A percentile compares a stretch with the other conserved stretches of the same genome.
These are phyloP conservation scores for Staphylotrichum longicolle DNA, from an alignment of 495 filamentous ascomycete genomes.

Conservation along the genomic window DNA sequence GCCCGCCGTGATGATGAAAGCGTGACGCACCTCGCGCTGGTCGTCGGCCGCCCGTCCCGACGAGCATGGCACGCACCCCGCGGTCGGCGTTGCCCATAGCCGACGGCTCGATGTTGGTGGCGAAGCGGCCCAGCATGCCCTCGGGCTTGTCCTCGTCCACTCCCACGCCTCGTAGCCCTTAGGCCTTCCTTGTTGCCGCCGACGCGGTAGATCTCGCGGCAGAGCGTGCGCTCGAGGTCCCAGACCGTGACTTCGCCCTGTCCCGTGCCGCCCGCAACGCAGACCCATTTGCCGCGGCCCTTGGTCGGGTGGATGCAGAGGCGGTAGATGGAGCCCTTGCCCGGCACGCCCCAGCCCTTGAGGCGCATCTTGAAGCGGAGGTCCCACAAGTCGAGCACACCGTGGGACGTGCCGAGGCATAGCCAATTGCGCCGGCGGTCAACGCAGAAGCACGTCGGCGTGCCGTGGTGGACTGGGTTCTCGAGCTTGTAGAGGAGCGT, in stretches of 20 bases:
- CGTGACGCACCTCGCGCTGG: constrained; percentile 55
- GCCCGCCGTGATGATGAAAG: constrained; percentile 81
- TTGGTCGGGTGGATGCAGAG: constrained; percentile 74
- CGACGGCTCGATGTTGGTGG: constrained; percentile 62
- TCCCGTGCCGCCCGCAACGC: constrained; percentile 82
- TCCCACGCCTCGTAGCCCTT: constrained; percentile 83
- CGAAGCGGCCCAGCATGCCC: constrained; percentile 85
- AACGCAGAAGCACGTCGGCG: constrained; percentile 87
- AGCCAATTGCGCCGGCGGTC: constrained; percentile 86
- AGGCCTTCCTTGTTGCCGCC: constrained; percentile 51
- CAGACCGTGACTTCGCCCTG: constrained; percentile 92
- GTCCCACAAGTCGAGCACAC: constrained; percentile 93
- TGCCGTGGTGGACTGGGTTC: constrained; percentile 92
- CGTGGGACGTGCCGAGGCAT: constrained; percentile 86
- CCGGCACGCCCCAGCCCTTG: constrained; percentile 85
- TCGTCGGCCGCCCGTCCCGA: constrained; percentile 56
- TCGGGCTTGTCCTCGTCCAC: constrained; percentile 88
- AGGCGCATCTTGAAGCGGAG: constrained; percentile 85
- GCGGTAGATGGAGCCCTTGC: constrained; percentile 76
- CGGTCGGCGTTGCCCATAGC: constrained; percentile 49
- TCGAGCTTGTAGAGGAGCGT: constrained; percentile 71
- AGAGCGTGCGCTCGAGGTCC: constrained; percentile 89
- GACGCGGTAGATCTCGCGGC: constrained; percentile 83
- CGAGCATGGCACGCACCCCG: constrained; percentile 60
- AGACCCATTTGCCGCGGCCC: constrained; percentile 74